Evolutionary conservation across 371 early-diverging fungal species (phyloP), one percentile per base, ranked within the genome.

Genomic region (Mucor racemosus): DNA sequence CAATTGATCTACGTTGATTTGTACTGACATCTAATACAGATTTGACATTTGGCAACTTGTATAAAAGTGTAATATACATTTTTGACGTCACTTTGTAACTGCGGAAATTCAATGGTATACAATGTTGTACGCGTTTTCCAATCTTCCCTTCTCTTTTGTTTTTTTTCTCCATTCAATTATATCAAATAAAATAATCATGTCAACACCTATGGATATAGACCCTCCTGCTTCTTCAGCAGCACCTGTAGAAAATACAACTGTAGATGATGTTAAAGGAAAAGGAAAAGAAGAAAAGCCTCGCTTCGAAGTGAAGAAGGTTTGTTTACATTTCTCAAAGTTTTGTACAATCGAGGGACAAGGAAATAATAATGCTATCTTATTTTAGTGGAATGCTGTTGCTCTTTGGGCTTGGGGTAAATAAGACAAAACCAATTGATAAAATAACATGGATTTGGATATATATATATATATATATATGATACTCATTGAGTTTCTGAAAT

Each of bases 331-430:
- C 5, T 1, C 44, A 21, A 19, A 4, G 7, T 50, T 10, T 26
- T 50, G 19, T 10, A 26, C 38, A 38, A 38, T 38, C 5, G 38
- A 7, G 11, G 11, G 38, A 40, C 58, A 55, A 56, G 41, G 21
- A 1, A 38, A 9, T 13, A 54, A 15, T 14, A 48, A 54, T 54
- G 5, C 7, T 55, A 26, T 40, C 11, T 63, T 53, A 44, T 67
- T 62, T 15, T 59, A 96, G 95, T 98, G 99, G 99, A 95, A 96
- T 74, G 97, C 97, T 4, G 97, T 98, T 15, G 97, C 99, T 41
- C 84, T 98, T 44, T 98, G 99, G 99, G 93, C 97, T 50, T 97
- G 99, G 99, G 96, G 95, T 94, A 82, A 42, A 55, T 42, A 7
- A 9, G 14, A 48, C 7, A 10, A n/a, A 19, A 15, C n/a, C 36